Conservation (phyloP, 2,329 filamentous ascomycete genomes). For the Zymoseptoria passerinii region DNA sequence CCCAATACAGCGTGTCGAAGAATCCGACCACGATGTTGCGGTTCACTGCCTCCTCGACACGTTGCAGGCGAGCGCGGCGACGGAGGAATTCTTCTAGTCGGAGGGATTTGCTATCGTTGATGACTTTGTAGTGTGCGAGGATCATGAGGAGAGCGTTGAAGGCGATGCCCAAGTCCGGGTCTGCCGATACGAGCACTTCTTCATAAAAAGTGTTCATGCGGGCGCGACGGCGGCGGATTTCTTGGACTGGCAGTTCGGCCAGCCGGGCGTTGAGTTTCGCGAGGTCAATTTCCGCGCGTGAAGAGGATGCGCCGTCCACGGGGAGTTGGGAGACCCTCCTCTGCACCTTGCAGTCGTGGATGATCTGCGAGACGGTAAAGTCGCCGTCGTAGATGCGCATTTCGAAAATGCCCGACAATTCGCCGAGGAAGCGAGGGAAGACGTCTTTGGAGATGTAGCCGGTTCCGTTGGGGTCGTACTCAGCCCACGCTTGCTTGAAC, state of each 20-base stretch:
- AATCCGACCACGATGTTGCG: constrained; percentile 87
- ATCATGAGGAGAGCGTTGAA: constrained; percentile 93
- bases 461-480: constrained; percentile 81
- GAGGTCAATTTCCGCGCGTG: constrained; percentile 54
- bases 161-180: constrained; percentile 79
- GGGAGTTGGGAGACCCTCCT: constrained; percentile 44
- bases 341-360: constrained; percentile 70
- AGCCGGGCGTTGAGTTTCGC: constrained; percentile 66
- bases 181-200: constrained; percentile 87
- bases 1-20: constrained; percentile 90
- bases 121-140: constrained; percentile 95
- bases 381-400: constrained; percentile 94
- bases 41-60: constrained; percentile 89
- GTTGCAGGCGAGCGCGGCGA: constrained; percentile 78
- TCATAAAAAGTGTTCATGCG: constrained; percentile 95
- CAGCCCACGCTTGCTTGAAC: constrained; percentile 98
- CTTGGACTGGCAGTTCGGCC: constrained; percentile 60
- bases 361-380: constrained; percentile 74
- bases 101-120: constrained; percentile 93
- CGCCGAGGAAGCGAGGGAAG: constrained; percentile 78
- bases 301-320: constrained; percentile 30
- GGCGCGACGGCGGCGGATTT: constrained; percentile 65
- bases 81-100: constrained; percentile 91
- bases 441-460: constrained; percentile 85
- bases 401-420: constrained; percentile 90